Conservation (phyloP, 192 early-diverging fungal species). For the Umbelopsis ramanniana region DNA sequence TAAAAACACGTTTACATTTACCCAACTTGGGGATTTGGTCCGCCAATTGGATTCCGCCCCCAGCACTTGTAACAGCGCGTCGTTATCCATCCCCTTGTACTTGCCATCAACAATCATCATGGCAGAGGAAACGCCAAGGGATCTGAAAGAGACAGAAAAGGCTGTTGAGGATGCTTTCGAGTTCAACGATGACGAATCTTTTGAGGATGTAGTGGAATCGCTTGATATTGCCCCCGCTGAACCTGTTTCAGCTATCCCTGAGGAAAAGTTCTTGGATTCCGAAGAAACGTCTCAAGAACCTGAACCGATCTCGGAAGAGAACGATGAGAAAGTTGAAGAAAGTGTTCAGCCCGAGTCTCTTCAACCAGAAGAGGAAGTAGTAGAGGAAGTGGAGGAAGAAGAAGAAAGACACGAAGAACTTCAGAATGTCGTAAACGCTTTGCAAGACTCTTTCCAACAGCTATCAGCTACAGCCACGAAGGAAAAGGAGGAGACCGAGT, state of each 20-base stretch:
- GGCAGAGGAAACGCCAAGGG: slow-evolving; percentile 7
- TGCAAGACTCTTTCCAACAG: slow-evolving; percentile 17
- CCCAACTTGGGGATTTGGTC: slow-evolving; percentile 16
- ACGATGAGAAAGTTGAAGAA: background rate
- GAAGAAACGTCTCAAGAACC: background rate
- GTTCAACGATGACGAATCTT: slow-evolving; percentile 2
- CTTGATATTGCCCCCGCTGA: background rate
- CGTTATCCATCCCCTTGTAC: background rate
- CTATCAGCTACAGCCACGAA: background rate
- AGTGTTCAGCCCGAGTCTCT: background rate
- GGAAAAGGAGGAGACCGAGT: background rate
- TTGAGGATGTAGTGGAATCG: slow-evolving; percentile 8
- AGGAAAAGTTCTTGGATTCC: background rate
- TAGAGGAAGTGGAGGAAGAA: background rate
- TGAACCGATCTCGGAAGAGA: background rate
- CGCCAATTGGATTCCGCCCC: slow-evolving; percentile 1
- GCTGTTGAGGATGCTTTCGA: slow-evolving; percentile 11
- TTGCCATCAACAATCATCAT: slow-evolving; percentile 10
- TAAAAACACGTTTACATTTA: background rate
- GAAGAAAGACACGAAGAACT: slow-evolving; percentile 8
- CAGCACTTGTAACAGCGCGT: background rate
- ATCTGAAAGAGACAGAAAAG: slow-evolving; percentile 14
- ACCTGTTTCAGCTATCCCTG: background rate
- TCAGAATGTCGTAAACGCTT: slow-evolving; percentile 3
- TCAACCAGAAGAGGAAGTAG: background rate